phyloP scores from a whole-genome alignment of 305 asterid species.

The Fraxinus dipetala region DNA sequence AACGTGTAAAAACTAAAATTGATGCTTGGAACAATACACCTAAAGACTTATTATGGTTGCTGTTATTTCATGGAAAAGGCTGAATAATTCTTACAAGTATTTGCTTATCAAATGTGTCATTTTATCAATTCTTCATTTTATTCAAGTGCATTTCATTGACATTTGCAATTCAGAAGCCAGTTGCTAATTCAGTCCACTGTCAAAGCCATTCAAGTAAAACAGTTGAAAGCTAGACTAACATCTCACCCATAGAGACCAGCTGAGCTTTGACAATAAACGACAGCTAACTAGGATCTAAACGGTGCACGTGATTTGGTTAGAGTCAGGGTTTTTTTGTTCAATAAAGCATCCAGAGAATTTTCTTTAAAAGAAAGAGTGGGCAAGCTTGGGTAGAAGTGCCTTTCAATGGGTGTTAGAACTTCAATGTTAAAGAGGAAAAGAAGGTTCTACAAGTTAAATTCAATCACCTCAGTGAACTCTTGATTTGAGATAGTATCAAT shows the following conservation, averaged over 20 bases:
- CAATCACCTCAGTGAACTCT: conserved; percentile 93
- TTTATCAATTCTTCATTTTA: neutral
- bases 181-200: neutral
- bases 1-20: conserved; percentile 3
- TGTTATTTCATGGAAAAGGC: conserved; percentile 13
- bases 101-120: neutral
- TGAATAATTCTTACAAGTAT: neutral
- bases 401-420: conserved; percentile 1
- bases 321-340: neutral
- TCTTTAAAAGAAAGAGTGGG: neutral
- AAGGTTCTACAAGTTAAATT: conserved; percentile 7
- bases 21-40: neutral
- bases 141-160: conserved; percentile 7
- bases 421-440: conserved; percentile 10
- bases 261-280: conserved; percentile 6
- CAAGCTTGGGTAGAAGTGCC: neutral
- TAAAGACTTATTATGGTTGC: neutral
- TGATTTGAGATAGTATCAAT: conserved; percentile 95
- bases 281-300: neutral
- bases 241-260: neutral
- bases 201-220: conserved; percentile 16
- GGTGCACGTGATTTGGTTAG: neutral
- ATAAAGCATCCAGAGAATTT: neutral
- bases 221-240: conserved; percentile 5
- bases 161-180: neutral